A percentile compares a stretch with the other conserved stretches of the same genome.
These are phyloP conservation scores for Penstemon davidsonii DNA, from an alignment of 257 asterid genomes.

Conservation along the genomic window DNA sequence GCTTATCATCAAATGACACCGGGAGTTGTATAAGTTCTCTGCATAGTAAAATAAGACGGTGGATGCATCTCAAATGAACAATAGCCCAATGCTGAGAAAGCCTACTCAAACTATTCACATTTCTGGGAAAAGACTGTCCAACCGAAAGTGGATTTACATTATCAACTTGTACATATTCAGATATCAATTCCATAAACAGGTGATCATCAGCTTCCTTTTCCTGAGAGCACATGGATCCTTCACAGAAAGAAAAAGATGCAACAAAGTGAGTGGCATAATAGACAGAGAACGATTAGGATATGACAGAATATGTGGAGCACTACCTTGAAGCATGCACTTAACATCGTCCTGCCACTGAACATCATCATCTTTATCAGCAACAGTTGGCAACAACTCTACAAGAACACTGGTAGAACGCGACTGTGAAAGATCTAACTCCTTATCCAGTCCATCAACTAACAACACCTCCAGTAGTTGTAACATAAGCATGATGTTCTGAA, in stretches of 20 bases:
- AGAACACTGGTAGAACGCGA: slow-evolving; percentile 41
- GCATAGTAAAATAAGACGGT: slow-evolving; percentile 61
- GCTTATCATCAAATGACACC: slow-evolving; percentile 57
- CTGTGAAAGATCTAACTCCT: slow-evolving; percentile 57
- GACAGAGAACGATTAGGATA: neutral
- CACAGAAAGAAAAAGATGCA: slow-evolving; percentile 13
- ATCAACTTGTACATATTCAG: slow-evolving; percentile 62
- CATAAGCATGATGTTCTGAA: slow-evolving; percentile 56
- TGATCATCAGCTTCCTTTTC: slow-evolving; percentile 66
- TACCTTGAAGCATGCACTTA: slow-evolving; percentile 83
- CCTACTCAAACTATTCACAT: slow-evolving; percentile 42
- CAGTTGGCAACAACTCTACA: slow-evolving; percentile 52
- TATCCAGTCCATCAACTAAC: slow-evolving; percentile 60
- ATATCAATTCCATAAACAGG: slow-evolving; percentile 56
- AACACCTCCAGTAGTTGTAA: slow-evolving; percentile 72
- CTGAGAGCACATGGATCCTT: slow-evolving; percentile 72
- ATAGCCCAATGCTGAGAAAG: slow-evolving; percentile 78
- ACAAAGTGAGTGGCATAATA: slow-evolving; percentile 10
- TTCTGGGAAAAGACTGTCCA: slow-evolving; percentile 46
- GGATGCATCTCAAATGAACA: slow-evolving; percentile 75
- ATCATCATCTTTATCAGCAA: slow-evolving; percentile 46
- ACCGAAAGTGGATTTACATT: slow-evolving; percentile 35
- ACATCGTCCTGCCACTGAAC: slow-evolving; percentile 52
- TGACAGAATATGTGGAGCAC: slow-evolving; percentile 18
- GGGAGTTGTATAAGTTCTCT: slow-evolving; percentile 55